A percentile compares a stretch with the other conserved stretches of the same genome.
These are phyloP conservation scores for Termitomyces sp. DNA, from an alignment of 768 basidiomycete genomes.

Conservation along the genomic window DNA sequence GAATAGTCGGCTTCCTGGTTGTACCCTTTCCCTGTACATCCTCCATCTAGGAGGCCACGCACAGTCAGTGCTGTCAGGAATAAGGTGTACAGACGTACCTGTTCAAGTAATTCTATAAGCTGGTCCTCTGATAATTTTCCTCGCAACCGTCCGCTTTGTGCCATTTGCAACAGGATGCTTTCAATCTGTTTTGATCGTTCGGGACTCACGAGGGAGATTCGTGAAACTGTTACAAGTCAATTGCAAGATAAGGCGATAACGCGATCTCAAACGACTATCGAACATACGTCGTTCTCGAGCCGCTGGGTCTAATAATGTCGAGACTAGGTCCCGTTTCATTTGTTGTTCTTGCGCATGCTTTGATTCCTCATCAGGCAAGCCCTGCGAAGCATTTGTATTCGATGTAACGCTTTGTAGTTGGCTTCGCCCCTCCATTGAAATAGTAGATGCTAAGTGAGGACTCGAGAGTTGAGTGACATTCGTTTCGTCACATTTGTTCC, in stretches of 20 bases:
- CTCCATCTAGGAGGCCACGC: slow-evolving; percentile 38
- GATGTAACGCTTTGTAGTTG: slow-evolving; percentile 2
- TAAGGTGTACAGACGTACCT: slow-evolving; percentile 40
- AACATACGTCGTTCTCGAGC: slow-evolving; percentile 77
- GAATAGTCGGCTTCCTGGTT: slow-evolving; percentile 53
- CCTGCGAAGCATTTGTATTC: slow-evolving; percentile 1
- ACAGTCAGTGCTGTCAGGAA: slow-evolving; percentile 19
- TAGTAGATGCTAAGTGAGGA: background rate
- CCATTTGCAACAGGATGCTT: slow-evolving; percentile 73
- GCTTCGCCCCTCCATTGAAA: slow-evolving; percentile 6
- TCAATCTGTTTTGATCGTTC: slow-evolving; percentile 80
- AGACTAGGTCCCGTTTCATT: slow-evolving; percentile 70
- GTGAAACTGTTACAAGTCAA: slow-evolving; percentile 52
- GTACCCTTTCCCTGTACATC: slow-evolving; percentile 43
- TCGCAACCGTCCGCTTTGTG: slow-evolving; percentile 74
- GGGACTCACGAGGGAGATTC: slow-evolving; percentile 84
- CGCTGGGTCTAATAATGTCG: slow-evolving; percentile 68
- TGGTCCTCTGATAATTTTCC: slow-evolving; percentile 75
- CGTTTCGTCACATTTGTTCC: too few species aligned
- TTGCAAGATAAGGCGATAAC: slow-evolving; percentile 3
- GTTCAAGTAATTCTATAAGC: slow-evolving; percentile 80
- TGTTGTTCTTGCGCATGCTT: slow-evolving; percentile 36
- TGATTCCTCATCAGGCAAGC: background rate
- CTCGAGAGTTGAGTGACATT: background rate
- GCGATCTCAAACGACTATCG: background rate